A percentile compares a stretch with the other conserved stretches of the same genome.
These are phyloP conservation scores for Curvularia verruculosa DNA, from an alignment of 2,329 filamentous ascomycete genomes.

Conservation along the genomic window DNA sequence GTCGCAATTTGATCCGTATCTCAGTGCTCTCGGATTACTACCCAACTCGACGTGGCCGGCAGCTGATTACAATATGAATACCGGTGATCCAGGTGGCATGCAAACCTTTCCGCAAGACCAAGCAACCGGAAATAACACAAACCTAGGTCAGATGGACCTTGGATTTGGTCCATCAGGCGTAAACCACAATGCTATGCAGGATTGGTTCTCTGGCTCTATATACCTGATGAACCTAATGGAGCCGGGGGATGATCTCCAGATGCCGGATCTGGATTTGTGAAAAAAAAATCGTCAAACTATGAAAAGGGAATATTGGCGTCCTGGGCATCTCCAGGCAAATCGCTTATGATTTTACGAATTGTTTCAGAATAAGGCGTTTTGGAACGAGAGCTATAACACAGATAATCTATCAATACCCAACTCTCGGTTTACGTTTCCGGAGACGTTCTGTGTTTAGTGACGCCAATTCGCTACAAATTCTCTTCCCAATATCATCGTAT, in stretches of 20 bases:
- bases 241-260: slow-evolving; percentile 56
- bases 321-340: not conserved
- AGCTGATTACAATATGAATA: slow-evolving; percentile 15
- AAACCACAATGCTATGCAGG: slow-evolving; percentile 58
- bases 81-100: slow-evolving; percentile 11
- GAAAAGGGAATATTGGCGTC: not conserved
- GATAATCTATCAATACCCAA: not conserved
- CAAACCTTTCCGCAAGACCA: slow-evolving; percentile 15
- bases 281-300: not conserved
- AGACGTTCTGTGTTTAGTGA: not conserved
- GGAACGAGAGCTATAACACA: not conserved
- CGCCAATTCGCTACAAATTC: not conserved
- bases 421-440: not conserved
- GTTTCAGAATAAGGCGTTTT: not conserved
- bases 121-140: not conserved
- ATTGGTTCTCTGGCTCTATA: slow-evolving; percentile 70
- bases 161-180: slow-evolving; percentile 18
- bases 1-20: slow-evolving; percentile 65
- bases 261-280: slow-evolving; percentile 35
- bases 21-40: slow-evolving; percentile 68
- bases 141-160: slow-evolving; percentile 6
- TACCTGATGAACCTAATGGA: slow-evolving; percentile 70
- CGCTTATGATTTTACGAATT: not conserved
- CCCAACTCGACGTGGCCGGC: slow-evolving; percentile 46
- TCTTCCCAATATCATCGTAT: not conserved